Evolutionary conservation across 148 eudicot species (phyloP), one percentile per base, ranked within the genome.

Genomic region (Fagopyrum tataricum): DNA sequence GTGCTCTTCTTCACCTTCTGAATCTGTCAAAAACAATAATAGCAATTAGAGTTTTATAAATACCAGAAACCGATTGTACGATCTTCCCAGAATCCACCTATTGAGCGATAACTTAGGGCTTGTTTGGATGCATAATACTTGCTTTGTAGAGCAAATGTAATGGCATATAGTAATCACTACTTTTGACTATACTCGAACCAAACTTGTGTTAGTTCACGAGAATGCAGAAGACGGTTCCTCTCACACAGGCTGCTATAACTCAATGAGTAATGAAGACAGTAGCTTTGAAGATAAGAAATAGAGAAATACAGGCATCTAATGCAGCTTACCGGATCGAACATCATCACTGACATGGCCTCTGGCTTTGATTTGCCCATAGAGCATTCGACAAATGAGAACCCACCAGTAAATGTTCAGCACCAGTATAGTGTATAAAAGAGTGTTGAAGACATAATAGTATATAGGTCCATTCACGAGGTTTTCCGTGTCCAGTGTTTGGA

Each of bases 361-460:
- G 40, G 85, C 84, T 90, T 94, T 84, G 81, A 94, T 84, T 90
- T 94, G 98, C 83, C 83, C 89, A 70, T 86, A 96, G 44, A 94
- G 93, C 98, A 94, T 91, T 70, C 97, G 90, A 53, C 82, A 91
- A 82, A 94, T 94, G 70, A 94, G 78, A 80, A 90, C 91, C 93
- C 97, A 90, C 98, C 98, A 94, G 77, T 94, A 94, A 56, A 94
- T 83, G 80, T 94, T 90, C 77, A 94, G 91, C 72, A 94, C 91
- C 51, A 94, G 97, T 80, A 94, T 79, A 75, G 69, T 31, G 79
- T 72, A 88, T 44, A 94, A 86, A 74, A 94, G 97, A 42, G 90
- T 82, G 77, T 94, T 94, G 84, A 94, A 94, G 79, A 91, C 61
- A 71, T 94, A 94, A 82, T 94, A 94, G 79, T 87, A 94, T 71